These are phyloP conservation scores for Speleostelium caveatum DNA, from an alignment of 78 protist species.

Conservation along the genomic window DNA sequence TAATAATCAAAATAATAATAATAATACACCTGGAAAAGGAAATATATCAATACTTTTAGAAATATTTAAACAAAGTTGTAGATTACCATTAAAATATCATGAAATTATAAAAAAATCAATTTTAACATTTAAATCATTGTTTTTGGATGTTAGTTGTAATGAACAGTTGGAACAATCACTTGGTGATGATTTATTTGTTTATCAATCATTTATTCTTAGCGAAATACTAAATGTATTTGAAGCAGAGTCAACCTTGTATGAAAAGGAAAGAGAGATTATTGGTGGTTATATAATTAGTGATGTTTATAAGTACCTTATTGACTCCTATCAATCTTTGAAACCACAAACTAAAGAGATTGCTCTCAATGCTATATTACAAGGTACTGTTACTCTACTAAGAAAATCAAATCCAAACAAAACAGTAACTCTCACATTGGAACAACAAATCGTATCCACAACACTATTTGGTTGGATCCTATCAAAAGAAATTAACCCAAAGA, in stretches of 20 bases:
- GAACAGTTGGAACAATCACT: too few relatives aligned
- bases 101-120: slow-evolving; percentile 64
- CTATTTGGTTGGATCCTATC: slow-evolving; percentile 65
- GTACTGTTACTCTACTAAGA: slow-evolving; percentile 24
- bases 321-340: not conserved
- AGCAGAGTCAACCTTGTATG: slow-evolving; percentile 31
- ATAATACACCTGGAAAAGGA: slow-evolving; percentile 43
- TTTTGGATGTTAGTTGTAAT: slow-evolving; percentile 61
- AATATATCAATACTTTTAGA: slow-evolving; percentile 41
- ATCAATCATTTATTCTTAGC: slow-evolving; percentile 57
- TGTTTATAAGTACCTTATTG: slow-evolving; percentile 42
- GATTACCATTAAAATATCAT: slow-evolving; percentile 57
- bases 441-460: slow-evolving; percentile 52
- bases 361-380: slow-evolving; percentile 47
- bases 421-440: slow-evolving; percentile 32
- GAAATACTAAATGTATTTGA: slow-evolving; percentile 67
- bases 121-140: slow-evolving; percentile 27
- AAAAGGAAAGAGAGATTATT: slow-evolving; percentile 58
- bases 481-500: slow-evolving; percentile 12
- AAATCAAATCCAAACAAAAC: slow-evolving; percentile 58
- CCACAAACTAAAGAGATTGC: slow-evolving; percentile 26
- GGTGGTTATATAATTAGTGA: slow-evolving; percentile 31
- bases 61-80: slow-evolving; percentile 69
- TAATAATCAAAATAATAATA: too few relatives aligned
- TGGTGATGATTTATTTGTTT: slow-evolving; percentile 45